Percentiles rank a stretch among this genome's conserved stretches.
phyloP scores from a whole-genome alignment of 345 rosid species.

The Cardiospermum halicacabum region DNA sequence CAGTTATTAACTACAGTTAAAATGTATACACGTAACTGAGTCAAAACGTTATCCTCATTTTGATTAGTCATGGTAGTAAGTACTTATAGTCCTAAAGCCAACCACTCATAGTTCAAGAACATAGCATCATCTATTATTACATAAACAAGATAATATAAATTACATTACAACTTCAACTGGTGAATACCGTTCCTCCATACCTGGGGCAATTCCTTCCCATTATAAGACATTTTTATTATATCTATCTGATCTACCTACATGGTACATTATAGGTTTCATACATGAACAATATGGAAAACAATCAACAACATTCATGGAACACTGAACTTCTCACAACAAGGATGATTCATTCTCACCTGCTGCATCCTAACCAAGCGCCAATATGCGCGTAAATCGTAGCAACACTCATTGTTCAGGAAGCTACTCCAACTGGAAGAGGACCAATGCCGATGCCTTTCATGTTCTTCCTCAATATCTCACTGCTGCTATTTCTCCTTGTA shows the following conservation, averaged over 20 bases:
- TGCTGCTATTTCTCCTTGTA: slow-evolving; percentile 23
- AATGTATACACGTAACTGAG: too few relatives aligned
- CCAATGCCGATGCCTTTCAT: slow-evolving; percentile 29
- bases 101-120: too few relatives aligned
- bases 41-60: too few relatives aligned
- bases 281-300: background rate
- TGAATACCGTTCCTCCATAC: background rate
- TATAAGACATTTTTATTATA: slow-evolving; percentile 13
- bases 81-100: too few relatives aligned
- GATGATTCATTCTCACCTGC: slow-evolving; percentile 8
- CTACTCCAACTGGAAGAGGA: slow-evolving; percentile 35
- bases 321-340: background rate
- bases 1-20: too few relatives aligned
- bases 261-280: background rate
- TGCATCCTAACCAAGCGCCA: background rate
- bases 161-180: slow-evolving; percentile 1
- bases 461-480: slow-evolving; percentile 32
- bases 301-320: slow-evolving; percentile 6
- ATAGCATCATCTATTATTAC: background rate
- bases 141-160: background rate
- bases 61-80: background rate
- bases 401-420: slow-evolving; percentile 28
- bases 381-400: background rate
- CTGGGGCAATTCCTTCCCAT: background rate
- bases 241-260: slow-evolving; percentile 6